Evolutionary conservation across 129 eudicot genomes (phyloP), one percentile per base, ranked within the genome.

Genomic region (Flaveria trinervia): DNA sequence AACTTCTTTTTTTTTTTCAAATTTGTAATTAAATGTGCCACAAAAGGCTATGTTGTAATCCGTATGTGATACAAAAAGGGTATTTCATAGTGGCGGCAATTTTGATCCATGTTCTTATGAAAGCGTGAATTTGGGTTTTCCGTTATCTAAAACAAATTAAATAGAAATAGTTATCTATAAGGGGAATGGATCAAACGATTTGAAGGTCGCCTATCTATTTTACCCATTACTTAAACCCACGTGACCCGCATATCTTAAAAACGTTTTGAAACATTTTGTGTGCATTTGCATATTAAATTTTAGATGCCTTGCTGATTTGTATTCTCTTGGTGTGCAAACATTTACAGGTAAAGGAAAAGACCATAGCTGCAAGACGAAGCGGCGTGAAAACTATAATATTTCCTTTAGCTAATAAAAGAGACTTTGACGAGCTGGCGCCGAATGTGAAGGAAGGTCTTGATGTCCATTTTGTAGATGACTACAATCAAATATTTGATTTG

Each of bases 341-440:
- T 66, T 70, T 39, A 25, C 78, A 92, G 98, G 98, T 93, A 18
- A 93, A 93, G 86, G 98, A 93, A 87, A 93, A 93, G 90, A 89
- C 97, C 1, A 93, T 93, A 78, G 98, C 98, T 65, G 98, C 98
- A 30, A 85, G 97, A 77, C 84, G 98, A 13, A 93, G 98, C 60
- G 93, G 85, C 10, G 93, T 93, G 82, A 93, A 91, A 80, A 91
- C 98, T 15, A 83, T 93, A 55, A 81, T 93, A 65, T 93, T 93
- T 54, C 98, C 98, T 18, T 79, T 88, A 36, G 98, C 98, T 45
- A 93, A 93, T 75, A 82, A 83, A 78, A 78, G 98, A 73, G 97
- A 93, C 70, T 93, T 84, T 49, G 98, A 93, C 16, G 98, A 93
- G 88, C 97, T 93, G 71, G 87, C 98, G 7, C 43, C 79, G 45